phyloP scores from a whole-genome alignment of 78 protist species.

The Dictyostelium firmibasis region DNA sequence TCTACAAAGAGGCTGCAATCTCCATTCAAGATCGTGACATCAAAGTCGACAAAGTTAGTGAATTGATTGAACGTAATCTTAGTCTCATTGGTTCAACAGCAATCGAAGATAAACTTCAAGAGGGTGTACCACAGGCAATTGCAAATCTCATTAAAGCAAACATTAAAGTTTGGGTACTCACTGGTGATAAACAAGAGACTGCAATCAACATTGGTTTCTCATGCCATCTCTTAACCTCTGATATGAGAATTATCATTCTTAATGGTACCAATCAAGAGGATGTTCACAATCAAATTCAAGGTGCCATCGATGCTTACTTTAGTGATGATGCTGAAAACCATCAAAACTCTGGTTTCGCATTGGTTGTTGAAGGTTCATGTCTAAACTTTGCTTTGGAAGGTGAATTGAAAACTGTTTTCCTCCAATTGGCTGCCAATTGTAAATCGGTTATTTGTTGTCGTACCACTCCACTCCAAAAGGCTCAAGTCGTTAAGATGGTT shows the following conservation, averaged over 20 bases:
- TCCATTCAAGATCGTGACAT: slow-evolving; percentile 63
- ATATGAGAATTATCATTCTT: slow-evolving; percentile 61
- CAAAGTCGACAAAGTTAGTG: slow-evolving; percentile 64
- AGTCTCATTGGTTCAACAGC: slow-evolving; percentile 93
- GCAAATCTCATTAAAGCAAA: slow-evolving; percentile 76
- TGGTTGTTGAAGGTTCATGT: slow-evolving; percentile 80
- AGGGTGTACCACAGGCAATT: slow-evolving; percentile 90
- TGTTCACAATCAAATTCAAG: slow-evolving; percentile 18
- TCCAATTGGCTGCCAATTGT: slow-evolving; percentile 73
- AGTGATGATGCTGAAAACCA: slow-evolving; percentile 31
- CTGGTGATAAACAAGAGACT: slow-evolving; percentile 98
- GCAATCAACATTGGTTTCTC: slow-evolving; percentile 95
- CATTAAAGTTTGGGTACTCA: slow-evolving; percentile 88
- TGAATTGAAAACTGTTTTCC: slow-evolving; percentile 45
- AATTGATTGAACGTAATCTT: slow-evolving; percentile 84
- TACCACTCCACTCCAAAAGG: slow-evolving; percentile 89
- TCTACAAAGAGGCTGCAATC: slow-evolving; percentile 71
- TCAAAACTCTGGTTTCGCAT: slow-evolving; percentile 48
- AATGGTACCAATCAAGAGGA: slow-evolving; percentile 75
- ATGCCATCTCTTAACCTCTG: slow-evolving; percentile 83
- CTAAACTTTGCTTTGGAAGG: slow-evolving; percentile 66
- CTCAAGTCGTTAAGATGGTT: slow-evolving; percentile 58
- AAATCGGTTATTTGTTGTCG: slow-evolving; percentile 90
- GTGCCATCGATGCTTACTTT: slow-evolving; percentile 68
- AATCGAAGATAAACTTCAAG: slow-evolving; percentile 96